Conservation (phyloP, 75 land plant genomes). For the Larix kaempferi region DNA sequence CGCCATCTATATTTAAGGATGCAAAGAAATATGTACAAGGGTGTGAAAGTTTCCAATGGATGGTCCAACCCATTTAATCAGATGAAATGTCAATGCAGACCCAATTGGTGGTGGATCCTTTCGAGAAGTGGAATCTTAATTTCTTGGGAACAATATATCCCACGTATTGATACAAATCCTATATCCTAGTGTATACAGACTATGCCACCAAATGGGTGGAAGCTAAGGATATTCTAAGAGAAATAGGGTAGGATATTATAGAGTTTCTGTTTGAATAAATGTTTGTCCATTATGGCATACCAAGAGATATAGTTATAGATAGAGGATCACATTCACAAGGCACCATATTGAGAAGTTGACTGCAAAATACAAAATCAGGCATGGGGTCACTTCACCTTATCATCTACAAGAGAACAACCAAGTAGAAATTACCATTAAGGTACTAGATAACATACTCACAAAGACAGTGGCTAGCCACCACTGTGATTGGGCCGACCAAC, state of each 20-base stretch:
- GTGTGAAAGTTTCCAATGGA: background rate
- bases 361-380: background rate
- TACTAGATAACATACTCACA: background rate
- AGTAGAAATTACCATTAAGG: background rate
- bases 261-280: background rate
- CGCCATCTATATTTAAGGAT: background rate
- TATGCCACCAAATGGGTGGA: background rate
- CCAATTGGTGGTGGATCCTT: background rate
- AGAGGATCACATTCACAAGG: background rate
- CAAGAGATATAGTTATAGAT: background rate
- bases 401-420: background rate
- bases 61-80: background rate
- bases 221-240: background rate
- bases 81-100: background rate
- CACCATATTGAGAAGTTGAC: background rate
- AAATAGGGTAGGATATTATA: background rate
- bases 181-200: background rate
- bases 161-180: no score
- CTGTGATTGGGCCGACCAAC: no score
- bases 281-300: background rate
- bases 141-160: background rate
- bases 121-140: background rate
- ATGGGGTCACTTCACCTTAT: background rate
- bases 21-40: background rate
- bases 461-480: background rate